Evolutionary conservation across 441 rosid genomes (phyloP).

Genomic region (Jatropha multifida): DNA sequence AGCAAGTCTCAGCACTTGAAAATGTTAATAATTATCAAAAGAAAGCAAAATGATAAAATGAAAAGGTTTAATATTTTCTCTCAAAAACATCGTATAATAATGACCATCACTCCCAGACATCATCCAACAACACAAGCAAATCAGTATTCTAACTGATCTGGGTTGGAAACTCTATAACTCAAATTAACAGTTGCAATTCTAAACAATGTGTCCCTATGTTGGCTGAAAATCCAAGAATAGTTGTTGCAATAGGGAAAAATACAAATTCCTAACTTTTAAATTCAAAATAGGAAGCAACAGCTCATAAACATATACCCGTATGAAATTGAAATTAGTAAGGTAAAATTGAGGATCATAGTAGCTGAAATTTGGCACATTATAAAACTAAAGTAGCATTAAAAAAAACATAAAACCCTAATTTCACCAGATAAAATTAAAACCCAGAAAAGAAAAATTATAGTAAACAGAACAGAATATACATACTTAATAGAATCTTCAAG

Average conservation of each 20-base stretch:
- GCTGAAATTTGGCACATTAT: not conserved
- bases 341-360: not conserved
- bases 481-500: constrained; percentile 70
- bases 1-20: not conserved
- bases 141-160: not conserved
- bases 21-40: not conserved
- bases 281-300: not conserved
- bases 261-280: not conserved
- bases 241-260: not conserved
- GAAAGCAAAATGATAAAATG: not conserved
- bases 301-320: no score
- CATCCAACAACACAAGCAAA: not conserved
- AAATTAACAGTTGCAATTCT: not conserved
- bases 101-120: not conserved
- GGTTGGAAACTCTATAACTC: constrained; percentile 1
- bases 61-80: not conserved
- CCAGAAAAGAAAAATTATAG: not conserved
- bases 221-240: not conserved
- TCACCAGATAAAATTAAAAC: not conserved
- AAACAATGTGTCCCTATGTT: not conserved
- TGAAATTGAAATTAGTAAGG: not conserved
- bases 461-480: not conserved
- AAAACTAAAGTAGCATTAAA: not conserved
- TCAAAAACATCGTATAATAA: not conserved
- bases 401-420: not conserved